Conservation (phyloP, 768 basidiomycete genomes). For the Fibroporia radiculosa region DNA sequence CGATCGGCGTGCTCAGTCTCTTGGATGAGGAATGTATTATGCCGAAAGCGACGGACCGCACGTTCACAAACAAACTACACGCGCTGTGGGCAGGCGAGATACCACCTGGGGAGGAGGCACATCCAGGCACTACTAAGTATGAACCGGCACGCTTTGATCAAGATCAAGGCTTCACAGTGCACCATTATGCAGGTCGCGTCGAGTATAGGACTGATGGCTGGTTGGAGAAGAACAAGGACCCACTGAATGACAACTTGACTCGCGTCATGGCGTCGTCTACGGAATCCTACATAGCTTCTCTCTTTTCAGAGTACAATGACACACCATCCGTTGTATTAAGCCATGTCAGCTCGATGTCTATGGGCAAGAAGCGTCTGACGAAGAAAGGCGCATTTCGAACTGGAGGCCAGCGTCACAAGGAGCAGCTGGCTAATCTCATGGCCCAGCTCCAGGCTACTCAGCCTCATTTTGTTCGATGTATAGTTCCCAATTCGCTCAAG, state of each 20-base stretch:
- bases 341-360: constrained; percentile 33
- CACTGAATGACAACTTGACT: constrained; percentile 91
- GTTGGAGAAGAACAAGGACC: constrained; percentile 99
- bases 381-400: constrained; percentile 98
- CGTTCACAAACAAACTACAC: constrained; percentile 90
- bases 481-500: constrained; percentile 91
- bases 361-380: constrained; percentile 60
- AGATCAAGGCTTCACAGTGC: constrained; percentile 89
- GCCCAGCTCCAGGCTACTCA: constrained; percentile 86
- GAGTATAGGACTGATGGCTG: constrained; percentile 95
- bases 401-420: constrained; percentile 91
- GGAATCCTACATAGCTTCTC: constrained; percentile 70
- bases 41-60: constrained; percentile 95
- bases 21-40: constrained; percentile 99
- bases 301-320: constrained; percentile 81
- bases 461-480: constrained; percentile 97
- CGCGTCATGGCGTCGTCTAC: constrained; percentile 78
- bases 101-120: constrained; percentile 37
- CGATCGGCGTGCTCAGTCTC: constrained; percentile 86
- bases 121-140: constrained; percentile 80
- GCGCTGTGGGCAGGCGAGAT: constrained; percentile 59
- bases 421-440: constrained; percentile 91
- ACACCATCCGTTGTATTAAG: constrained; percentile 22
- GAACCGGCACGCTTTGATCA: constrained; percentile 83
- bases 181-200: constrained; percentile 95